Conservation (phyloP, 202 grass and related monocot genomes). For the Digitaria exilis region DNA sequence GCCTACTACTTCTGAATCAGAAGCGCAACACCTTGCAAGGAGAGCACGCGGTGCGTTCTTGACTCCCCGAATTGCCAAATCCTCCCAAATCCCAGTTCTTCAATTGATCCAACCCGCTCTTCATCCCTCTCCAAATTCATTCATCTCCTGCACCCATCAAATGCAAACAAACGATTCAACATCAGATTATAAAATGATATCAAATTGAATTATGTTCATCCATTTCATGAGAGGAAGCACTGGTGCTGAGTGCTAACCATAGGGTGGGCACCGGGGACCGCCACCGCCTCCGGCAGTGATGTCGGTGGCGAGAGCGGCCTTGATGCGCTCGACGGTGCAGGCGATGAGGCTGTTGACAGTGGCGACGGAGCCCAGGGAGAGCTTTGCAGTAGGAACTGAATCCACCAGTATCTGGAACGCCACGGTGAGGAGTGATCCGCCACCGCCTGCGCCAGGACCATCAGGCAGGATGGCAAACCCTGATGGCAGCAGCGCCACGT, state of each 20-base stretch:
- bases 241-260: conserved; percentile 24
- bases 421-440: conserved; percentile 80
- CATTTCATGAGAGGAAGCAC: background rate
- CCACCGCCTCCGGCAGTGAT: background rate
- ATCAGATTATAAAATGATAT: background rate
- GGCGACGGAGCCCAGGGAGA: conserved; percentile 88
- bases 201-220: background rate
- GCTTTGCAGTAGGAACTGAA: conserved; percentile 79
- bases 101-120: conserved; percentile 22
- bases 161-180: background rate
- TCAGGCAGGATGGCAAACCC: conserved; percentile 95
- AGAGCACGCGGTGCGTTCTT: conserved; percentile 96
- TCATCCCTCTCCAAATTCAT: conserved; percentile 33
- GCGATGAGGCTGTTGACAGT: conserved; percentile 89
- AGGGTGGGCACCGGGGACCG: background rate
- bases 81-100: conserved; percentile 1
- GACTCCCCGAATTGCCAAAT: conserved; percentile 66
- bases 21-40: conserved; percentile 67
- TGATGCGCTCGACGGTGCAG: conserved; percentile 92
- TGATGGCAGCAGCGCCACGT: conserved; percentile 83
- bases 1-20: conserved; percentile 34
- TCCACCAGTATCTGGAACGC: conserved; percentile 97
- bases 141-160: conserved; percentile 1
- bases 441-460: conserved; percentile 36
- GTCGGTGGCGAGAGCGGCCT: conserved; percentile 58